These are phyloP conservation scores for Blumeria hordei DNA, from an alignment of 2,329 filamentous ascomycete genomes.

Conservation along the genomic window DNA sequence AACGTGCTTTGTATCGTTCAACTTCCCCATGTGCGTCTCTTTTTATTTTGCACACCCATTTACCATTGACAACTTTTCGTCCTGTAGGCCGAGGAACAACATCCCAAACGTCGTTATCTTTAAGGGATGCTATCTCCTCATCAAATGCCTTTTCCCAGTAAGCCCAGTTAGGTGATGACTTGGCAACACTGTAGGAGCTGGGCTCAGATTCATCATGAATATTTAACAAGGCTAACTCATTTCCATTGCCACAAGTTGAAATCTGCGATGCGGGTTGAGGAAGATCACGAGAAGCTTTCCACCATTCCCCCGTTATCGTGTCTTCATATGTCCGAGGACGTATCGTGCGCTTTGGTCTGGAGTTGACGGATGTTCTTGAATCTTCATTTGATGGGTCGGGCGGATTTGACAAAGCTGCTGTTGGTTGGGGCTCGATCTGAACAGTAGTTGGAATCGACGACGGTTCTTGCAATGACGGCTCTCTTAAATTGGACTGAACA, in stretches of 20 bases:
- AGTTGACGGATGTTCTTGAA: neutral
- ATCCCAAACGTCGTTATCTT: neutral
- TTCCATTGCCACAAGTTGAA: too few relatives aligned
- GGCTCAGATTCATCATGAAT: neutral
- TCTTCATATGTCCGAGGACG: neutral
- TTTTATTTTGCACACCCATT: neutral
- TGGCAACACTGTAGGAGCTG: neutral
- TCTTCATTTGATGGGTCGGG: neutral
- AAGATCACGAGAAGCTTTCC: too few relatives aligned
- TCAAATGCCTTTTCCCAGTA: neutral
- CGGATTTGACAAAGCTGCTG: neutral
- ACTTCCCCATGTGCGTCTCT: neutral
- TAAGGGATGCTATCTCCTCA: neutral
- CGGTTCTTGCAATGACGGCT: neutral
- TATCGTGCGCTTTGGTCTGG: neutral
- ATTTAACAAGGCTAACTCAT: neutral
- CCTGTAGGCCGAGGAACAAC: neutral
- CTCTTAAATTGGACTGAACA: neutral
- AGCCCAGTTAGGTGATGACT: neutral
- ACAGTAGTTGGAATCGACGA: neutral
- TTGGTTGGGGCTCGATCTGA: neutral
- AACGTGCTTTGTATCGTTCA: neutral
- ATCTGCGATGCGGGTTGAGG: too few relatives aligned
- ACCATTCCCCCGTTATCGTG: neutral
- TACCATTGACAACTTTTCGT: neutral